phyloP scores from a whole-genome alignment of 2,329 filamentous ascomycete species.

The Calonectria naviculata region DNA sequence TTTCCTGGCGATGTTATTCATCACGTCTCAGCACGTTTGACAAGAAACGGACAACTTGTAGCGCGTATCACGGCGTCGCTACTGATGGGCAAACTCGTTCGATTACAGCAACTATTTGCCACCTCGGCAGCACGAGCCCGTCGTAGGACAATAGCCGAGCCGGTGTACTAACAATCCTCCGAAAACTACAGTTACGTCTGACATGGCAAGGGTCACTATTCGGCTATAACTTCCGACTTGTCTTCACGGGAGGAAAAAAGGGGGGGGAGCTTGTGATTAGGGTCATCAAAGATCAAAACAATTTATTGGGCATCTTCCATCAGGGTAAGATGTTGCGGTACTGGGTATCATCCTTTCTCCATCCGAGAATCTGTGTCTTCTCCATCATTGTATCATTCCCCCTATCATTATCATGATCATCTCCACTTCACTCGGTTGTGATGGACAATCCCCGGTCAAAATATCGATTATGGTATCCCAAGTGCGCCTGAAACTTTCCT shows the following conservation, averaged over 20 bases:
- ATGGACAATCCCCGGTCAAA: slow-evolving; percentile 2
- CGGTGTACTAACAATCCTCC: background rate
- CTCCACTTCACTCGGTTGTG: slow-evolving; percentile 1
- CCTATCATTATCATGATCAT: slow-evolving; percentile 31
- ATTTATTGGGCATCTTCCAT: slow-evolving; percentile 13
- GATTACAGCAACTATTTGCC: background rate
- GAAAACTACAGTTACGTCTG: background rate
- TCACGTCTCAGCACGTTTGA: background rate
- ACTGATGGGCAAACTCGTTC: background rate
- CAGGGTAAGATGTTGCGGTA: slow-evolving; percentile 15
- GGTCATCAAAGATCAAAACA: background rate
- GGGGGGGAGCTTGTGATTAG: background rate
- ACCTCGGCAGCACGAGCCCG: background rate
- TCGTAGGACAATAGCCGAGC: background rate
- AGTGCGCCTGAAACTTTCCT: slow-evolving; percentile 11
- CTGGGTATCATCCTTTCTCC: slow-evolving; percentile 34
- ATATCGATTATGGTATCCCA: background rate
- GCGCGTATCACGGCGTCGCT: background rate
- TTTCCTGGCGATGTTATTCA: background rate
- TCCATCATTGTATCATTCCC: slow-evolving; percentile 1
- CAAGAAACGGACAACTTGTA: background rate
- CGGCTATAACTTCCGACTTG: background rate
- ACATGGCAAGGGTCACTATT: background rate
- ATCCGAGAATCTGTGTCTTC: slow-evolving; percentile 10
- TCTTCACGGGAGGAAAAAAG: background rate